A percentile compares a stretch with the other conserved stretches of the same genome.
Evolutionary conservation across 1,284 basidiomycete genomes (phyloP).

Genomic region (Bjerkandera adusta): DNA sequence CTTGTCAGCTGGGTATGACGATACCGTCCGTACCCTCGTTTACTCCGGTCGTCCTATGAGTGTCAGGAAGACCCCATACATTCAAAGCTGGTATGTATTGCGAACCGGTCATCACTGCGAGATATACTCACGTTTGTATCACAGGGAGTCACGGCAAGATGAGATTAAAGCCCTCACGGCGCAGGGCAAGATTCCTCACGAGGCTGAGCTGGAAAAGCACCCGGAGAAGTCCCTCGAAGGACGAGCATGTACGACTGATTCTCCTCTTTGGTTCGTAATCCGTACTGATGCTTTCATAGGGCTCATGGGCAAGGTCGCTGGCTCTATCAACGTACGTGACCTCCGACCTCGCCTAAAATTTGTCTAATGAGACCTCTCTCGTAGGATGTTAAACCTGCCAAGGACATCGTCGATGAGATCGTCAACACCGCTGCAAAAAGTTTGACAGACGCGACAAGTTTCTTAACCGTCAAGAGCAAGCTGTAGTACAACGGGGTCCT

Average conservation of each 20-base stretch:
- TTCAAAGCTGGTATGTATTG: slow-evolving; percentile 55
- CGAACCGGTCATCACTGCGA: background rate
- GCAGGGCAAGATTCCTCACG: slow-evolving; percentile 74
- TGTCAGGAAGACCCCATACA: slow-evolving; percentile 77
- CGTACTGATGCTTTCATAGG: slow-evolving; percentile 37
- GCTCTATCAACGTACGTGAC: slow-evolving; percentile 55
- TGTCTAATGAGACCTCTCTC: too few species aligned
- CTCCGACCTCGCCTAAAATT: slow-evolving; percentile 5
- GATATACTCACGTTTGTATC: background rate
- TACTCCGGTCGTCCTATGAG: slow-evolving; percentile 86
- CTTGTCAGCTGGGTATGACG: slow-evolving; percentile 66
- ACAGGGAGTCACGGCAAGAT: slow-evolving; percentile 54
- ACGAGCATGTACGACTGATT: slow-evolving; percentile 47
- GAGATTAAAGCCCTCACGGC: slow-evolving; percentile 63
- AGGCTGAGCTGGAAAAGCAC: slow-evolving; percentile 64
- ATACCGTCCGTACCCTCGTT: slow-evolving; percentile 69
- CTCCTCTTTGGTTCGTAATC: background rate
- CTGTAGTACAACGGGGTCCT: slow-evolving; percentile 30
- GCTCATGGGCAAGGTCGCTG: slow-evolving; percentile 88
- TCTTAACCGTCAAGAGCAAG: slow-evolving; percentile 35
- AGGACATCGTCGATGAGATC: slow-evolving; percentile 78
- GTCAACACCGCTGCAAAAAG: slow-evolving; percentile 52
- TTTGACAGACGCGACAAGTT: slow-evolving; percentile 36
- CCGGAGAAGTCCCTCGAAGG: slow-evolving; percentile 69
- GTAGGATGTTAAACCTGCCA: slow-evolving; percentile 77